Evolutionary conservation across 179 eudicot genomes (phyloP).

Genomic region (Spergularia azorica): DNA sequence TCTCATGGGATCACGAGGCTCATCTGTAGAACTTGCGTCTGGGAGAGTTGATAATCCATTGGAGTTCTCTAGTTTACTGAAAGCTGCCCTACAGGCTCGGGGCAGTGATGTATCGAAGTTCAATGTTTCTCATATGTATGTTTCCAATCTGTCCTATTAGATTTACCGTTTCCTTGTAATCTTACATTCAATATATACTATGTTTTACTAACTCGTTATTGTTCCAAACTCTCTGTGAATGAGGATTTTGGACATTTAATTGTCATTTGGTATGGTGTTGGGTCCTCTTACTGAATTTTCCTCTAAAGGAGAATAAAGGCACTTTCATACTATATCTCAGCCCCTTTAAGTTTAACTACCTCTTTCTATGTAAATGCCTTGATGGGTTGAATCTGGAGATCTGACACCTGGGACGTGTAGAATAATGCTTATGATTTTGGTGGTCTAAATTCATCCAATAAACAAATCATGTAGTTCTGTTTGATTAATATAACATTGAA

Average conservation of each 20-base stretch:
- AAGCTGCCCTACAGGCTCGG: constrained; percentile 67
- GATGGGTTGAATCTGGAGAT: too few species aligned
- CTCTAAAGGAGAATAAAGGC: too few species aligned
- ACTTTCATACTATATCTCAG: too few species aligned
- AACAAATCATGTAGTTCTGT: too few species aligned
- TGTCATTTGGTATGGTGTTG: background rate
- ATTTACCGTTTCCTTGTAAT: constrained; percentile 14
- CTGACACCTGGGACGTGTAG: too few species aligned
- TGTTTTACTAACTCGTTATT: background rate
- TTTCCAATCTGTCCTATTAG: constrained; percentile 17
- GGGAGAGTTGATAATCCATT: constrained; percentile 84
- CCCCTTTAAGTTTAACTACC: too few species aligned
- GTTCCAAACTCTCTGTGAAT: background rate
- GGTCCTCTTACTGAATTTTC: too few species aligned
- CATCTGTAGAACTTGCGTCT: constrained; percentile 60
- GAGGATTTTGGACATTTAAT: background rate
- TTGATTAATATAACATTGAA: too few species aligned
- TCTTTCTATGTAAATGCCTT: too few species aligned
- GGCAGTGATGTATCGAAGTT: constrained; percentile 58
- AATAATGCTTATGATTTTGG: too few species aligned
- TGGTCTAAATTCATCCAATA: too few species aligned
- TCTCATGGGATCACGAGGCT: constrained; percentile 64
- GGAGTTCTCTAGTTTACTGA: constrained; percentile 73
- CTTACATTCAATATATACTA: background rate
- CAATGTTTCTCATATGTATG: constrained; percentile 93